Evolutionary conservation across 257 asterid genomes (phyloP), one percentile per base, ranked within the genome.

Genomic region (Penstemon barbatus): DNA sequence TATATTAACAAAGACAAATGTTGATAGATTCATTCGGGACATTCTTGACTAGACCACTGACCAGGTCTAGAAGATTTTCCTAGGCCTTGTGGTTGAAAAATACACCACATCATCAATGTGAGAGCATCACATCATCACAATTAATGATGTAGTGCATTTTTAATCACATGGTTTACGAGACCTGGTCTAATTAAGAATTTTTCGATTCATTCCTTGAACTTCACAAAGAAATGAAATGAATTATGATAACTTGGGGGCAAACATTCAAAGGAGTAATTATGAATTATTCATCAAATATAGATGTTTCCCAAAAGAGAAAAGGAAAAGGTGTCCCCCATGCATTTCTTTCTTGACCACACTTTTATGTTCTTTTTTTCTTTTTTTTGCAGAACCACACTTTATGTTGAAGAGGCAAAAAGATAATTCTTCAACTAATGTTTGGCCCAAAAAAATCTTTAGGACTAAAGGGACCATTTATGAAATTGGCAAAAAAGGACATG

Each of bases 341-440:
- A 33, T 63, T 53, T 19, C 49, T 36, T 38, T 37, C 67, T 7
- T 44, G 33, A 25, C 33, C 33, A 25, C 58, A 65, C 8, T 44
- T n/a, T 55, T 54, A 37, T 5, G 42, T 54, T 62, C 18, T 15
- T 15, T 15, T 15, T 15, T 15, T 15, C 18, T 15, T 15, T 15
- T n/a, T 15, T 15, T 15, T 0, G 18, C 18, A 15, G 18, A 2
- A 25, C 33, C 33, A 25, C 58, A 65, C 8, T 44, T 55, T 54
- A 37, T 5, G 42, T 54, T 62, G 53, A 51, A 6, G 7, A 15
- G 60, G 60, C 4, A 8, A 43, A 4, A 18, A 9, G 50, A 40
- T 54, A 70, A 70, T 61, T 63, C 64, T 56, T 63, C 12, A 45
- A 57, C 10, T 43, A 57, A 69, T 44, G 59, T 57, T 58, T 69